Conservation (phyloP, 768 basidiomycete species). For the Mycena maculata region DNA sequence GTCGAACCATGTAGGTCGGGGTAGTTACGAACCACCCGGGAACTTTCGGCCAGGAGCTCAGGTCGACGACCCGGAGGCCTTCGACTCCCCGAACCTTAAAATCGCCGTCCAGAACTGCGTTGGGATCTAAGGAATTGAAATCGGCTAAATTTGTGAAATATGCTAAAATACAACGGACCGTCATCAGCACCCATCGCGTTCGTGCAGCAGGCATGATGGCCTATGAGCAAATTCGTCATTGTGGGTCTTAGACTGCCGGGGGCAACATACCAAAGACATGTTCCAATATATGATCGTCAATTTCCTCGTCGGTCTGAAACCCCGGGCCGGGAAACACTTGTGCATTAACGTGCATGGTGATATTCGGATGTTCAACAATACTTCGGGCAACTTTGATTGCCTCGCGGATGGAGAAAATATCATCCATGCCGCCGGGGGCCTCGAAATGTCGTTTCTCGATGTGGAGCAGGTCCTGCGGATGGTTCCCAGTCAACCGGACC, state of each 20-base stretch:
- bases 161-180: slow-evolving; percentile 28
- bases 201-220: slow-evolving; percentile 45
- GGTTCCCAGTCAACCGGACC: slow-evolving; percentile 41
- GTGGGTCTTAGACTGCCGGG: no score
- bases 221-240: slow-evolving; percentile 12
- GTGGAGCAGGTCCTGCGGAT: slow-evolving; percentile 42
- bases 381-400: slow-evolving; percentile 39
- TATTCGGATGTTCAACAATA: slow-evolving; percentile 29
- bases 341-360: slow-evolving; percentile 32
- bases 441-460: slow-evolving; percentile 45
- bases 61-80: slow-evolving; percentile 46
- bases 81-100: slow-evolving; percentile 46
- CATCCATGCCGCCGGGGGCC: slow-evolving; percentile 34
- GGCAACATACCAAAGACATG: slow-evolving; percentile 39
- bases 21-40: slow-evolving; percentile 48
- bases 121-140: slow-evolving; percentile 32
- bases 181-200: slow-evolving; percentile 42
- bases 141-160: background rate
- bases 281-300: slow-evolving; percentile 37
- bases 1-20: slow-evolving; percentile 45
- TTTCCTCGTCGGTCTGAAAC: slow-evolving; percentile 32
- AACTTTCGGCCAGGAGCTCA: slow-evolving; percentile 45
- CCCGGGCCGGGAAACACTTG: slow-evolving; percentile 39
- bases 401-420: slow-evolving; percentile 40
- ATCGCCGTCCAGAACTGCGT: slow-evolving; percentile 45